These are phyloP conservation scores for Boletus smithii DNA, from an alignment of 1,284 basidiomycete genomes.

Conservation along the genomic window DNA sequence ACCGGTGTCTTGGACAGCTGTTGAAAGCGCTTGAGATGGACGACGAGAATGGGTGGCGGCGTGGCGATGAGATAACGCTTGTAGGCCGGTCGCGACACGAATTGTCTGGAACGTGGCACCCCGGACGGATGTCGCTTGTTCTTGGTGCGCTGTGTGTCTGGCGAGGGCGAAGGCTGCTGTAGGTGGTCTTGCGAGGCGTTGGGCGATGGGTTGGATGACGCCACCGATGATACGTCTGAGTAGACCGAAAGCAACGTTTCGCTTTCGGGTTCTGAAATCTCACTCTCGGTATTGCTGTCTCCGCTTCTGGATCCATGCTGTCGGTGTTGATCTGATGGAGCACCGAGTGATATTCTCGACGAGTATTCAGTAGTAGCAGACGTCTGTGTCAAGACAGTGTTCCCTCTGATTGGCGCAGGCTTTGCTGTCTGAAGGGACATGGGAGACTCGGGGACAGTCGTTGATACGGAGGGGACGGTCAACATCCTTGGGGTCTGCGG, in stretches of 20 bases:
- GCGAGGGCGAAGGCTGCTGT: conserved; percentile 13
- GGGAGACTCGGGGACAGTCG: conserved; percentile 45
- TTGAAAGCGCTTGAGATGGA: conserved; percentile 94
- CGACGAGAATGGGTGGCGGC: conserved; percentile 84
- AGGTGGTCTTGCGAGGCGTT: conserved; percentile 28
- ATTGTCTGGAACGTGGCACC: conserved; percentile 51
- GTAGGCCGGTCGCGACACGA: conserved; percentile 79
- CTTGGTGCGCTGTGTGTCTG: not conserved
- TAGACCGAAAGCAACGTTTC: conserved; percentile 32
- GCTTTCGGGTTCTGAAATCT: conserved; percentile 38
- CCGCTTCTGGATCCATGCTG: conserved; percentile 19
- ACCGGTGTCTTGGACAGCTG: conserved; percentile 55
- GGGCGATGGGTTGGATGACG: conserved; percentile 36
- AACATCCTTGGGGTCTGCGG: conserved; percentile 35
- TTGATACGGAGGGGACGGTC: conserved; percentile 53
- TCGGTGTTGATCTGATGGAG: conserved; percentile 32
- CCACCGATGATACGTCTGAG: conserved; percentile 42
- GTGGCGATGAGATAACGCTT: conserved; percentile 90
- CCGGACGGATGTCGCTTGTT: conserved; percentile 20
- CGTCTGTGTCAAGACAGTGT: conserved; percentile 13
- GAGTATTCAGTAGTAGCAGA: conserved; percentile 9
- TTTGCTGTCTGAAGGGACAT: conserved; percentile 21
- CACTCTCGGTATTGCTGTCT: conserved; percentile 44
- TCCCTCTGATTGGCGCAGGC: conserved; percentile 11
- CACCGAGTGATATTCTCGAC: conserved; percentile 33